Percentiles rank a stretch among this genome's conserved stretches.
phyloP scores from a whole-genome alignment of 2,329 filamentous ascomycete species.

The Cladosporium sp. region DNA sequence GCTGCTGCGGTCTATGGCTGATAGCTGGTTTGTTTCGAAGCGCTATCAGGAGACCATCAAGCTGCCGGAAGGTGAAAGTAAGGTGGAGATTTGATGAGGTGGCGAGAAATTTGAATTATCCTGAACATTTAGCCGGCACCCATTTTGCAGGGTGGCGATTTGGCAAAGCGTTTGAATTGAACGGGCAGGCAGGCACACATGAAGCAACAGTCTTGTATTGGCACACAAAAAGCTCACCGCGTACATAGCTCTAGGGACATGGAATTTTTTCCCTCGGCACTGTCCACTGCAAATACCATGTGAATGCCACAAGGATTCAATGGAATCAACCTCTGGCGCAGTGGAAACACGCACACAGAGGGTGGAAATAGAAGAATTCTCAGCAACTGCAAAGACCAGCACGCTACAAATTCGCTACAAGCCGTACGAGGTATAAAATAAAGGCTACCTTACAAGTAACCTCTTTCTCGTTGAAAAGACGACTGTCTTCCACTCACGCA shows the following conservation, averaged over 20 bases:
- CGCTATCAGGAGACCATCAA: slow-evolving; percentile 8
- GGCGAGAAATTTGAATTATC: background rate
- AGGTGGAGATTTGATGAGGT: background rate
- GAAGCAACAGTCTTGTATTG: background rate
- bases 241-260: background rate
- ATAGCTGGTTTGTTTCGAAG: slow-evolving; percentile 27
- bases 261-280: background rate
- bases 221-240: background rate
- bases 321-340: background rate
- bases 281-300: background rate
- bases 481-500: background rate
- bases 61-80: background rate
- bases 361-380: background rate
- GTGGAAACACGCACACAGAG: background rate
- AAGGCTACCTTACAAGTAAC: background rate
- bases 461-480: background rate
- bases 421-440: background rate
- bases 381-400: background rate
- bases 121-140: background rate
- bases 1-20: slow-evolving; percentile 42
- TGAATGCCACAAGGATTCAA: background rate
- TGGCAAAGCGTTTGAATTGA: background rate
- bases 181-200: background rate
- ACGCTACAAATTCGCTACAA: background rate
- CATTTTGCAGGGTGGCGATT: background rate